Conservation (phyloP, 106 monocot species). For the Triglochin maritima region DNA sequence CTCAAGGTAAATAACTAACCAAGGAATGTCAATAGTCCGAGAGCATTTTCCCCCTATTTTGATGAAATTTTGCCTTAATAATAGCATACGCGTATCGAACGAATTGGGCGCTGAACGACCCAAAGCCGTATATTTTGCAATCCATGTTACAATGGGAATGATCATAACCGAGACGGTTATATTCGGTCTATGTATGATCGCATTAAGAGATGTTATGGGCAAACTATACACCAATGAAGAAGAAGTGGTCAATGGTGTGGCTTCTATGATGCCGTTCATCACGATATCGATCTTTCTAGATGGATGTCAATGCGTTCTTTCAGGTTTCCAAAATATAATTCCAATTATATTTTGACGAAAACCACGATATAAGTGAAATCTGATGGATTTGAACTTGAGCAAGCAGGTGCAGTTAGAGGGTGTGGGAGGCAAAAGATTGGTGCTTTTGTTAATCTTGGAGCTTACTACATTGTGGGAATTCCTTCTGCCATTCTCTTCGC, state of each 20-base stretch:
- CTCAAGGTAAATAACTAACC: background rate
- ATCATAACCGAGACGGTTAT: conserved; percentile 21
- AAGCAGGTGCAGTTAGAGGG: conserved; percentile 45
- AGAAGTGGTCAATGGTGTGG: conserved; percentile 49
- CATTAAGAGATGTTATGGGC: conserved; percentile 29
- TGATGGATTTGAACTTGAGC: background rate
- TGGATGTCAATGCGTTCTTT: conserved; percentile 39
- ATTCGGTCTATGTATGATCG: conserved; percentile 18
- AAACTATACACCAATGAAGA: conserved; percentile 47
- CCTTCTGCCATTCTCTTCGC: conserved; percentile 54
- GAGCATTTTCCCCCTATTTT: too few species aligned
- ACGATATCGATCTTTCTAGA: conserved; percentile 38
- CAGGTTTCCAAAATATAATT: conserved; percentile 24
- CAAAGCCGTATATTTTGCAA: conserved; percentile 33
- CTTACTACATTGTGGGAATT: conserved; percentile 64
- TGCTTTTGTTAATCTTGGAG: conserved; percentile 56
- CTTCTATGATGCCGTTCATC: conserved; percentile 41
- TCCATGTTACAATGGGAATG: conserved; percentile 26
- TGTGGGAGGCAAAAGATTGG: conserved; percentile 66
- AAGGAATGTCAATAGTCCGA: too few species aligned
- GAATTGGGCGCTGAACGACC: conserved; percentile 57
- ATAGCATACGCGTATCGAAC: conserved; percentile 60
- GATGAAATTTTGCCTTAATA: too few species aligned
- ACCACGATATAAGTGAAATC: background rate
- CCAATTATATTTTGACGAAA: too few species aligned